phyloP scores from a whole-genome alignment of 75 land plant genomes.

The Pseudotsuga menziesii region DNA sequence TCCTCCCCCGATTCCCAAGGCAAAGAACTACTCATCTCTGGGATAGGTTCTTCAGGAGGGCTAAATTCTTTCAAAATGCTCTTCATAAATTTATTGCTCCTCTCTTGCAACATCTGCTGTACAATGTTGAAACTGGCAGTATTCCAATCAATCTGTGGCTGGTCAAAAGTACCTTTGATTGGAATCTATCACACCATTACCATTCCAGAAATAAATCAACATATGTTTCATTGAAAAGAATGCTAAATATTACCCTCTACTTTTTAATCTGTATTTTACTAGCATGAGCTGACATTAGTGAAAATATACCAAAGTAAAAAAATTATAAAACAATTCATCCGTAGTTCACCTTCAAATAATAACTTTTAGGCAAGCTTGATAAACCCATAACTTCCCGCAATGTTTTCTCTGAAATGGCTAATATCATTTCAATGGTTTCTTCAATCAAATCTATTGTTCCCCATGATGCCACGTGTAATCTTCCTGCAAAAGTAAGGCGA shows the following conservation, averaged over 20 bases:
- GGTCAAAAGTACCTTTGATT: conserved; percentile 22
- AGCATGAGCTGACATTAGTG: background rate
- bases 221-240: background rate
- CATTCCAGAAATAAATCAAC: background rate
- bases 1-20: background rate
- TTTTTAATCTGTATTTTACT: background rate
- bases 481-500: conserved; percentile 7
- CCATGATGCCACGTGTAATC: conserved; percentile 34
- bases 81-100: background rate
- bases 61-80: background rate
- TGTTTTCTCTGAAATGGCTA: conserved; percentile 28
- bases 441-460: conserved; percentile 17
- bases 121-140: conserved; percentile 25
- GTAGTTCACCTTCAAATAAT: conserved; percentile 25
- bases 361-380: conserved; percentile 16
- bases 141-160: conserved; percentile 26
- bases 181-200: conserved; percentile 20
- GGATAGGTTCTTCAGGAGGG: background rate
- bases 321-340: background rate
- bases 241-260: background rate
- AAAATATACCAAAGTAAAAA: background rate
- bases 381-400: conserved; percentile 22
- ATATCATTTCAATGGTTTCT: conserved; percentile 25
- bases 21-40: background rate
- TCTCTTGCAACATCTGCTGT: conserved; percentile 9